These are phyloP conservation scores for Tylopilus vinaceipallidus DNA, from an alignment of 768 basidiomycete species.

Conservation along the genomic window DNA sequence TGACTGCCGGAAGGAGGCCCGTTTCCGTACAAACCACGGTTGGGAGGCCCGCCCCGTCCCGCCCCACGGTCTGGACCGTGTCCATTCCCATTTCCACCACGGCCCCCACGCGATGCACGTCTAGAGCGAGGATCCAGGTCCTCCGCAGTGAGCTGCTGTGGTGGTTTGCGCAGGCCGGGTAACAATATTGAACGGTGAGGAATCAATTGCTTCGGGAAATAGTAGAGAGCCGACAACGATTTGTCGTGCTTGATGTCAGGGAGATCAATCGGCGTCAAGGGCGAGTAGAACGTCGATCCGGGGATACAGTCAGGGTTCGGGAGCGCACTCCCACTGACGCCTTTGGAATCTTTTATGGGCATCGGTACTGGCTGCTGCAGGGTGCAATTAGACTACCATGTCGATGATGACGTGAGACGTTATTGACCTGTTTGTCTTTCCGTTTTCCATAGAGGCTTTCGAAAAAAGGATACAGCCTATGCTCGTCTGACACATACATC, in stretches of 20 bases:
- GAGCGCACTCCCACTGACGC: conserved; percentile 76
- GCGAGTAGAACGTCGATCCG: conserved; percentile 84
- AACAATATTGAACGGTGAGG: conserved; percentile 86
- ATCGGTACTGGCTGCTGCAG: conserved; percentile 68
- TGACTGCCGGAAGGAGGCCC: conserved; percentile 9
- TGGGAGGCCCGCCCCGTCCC: conserved; percentile 30
- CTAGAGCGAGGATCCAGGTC: conserved; percentile 71
- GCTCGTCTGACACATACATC: conserved; percentile 80
- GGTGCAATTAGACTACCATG: conserved; percentile 13
- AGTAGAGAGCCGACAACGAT: conserved; percentile 83
- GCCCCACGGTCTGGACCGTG: conserved; percentile 38
- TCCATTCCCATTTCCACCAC: too few species aligned
- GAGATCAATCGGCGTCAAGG: conserved; percentile 56
- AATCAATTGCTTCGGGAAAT: conserved; percentile 82
- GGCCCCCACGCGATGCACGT: conserved; percentile 48
- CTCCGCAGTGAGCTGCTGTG: conserved; percentile 56
- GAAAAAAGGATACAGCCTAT: conserved; percentile 83
- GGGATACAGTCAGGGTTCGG: conserved; percentile 89
- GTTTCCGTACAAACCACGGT: conserved; percentile 24
- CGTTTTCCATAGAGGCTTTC: conserved; percentile 90
- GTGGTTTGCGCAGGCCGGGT: conserved; percentile 61
- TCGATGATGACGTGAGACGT: conserved; percentile 1
- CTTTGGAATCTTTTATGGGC: conserved; percentile 65
- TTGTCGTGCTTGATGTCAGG: conserved; percentile 85
- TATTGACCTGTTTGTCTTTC: conserved; percentile 68